phyloP scores from a whole-genome alignment of 2,329 filamentous ascomycete species.

The Colletotrichum theobromicola region DNA sequence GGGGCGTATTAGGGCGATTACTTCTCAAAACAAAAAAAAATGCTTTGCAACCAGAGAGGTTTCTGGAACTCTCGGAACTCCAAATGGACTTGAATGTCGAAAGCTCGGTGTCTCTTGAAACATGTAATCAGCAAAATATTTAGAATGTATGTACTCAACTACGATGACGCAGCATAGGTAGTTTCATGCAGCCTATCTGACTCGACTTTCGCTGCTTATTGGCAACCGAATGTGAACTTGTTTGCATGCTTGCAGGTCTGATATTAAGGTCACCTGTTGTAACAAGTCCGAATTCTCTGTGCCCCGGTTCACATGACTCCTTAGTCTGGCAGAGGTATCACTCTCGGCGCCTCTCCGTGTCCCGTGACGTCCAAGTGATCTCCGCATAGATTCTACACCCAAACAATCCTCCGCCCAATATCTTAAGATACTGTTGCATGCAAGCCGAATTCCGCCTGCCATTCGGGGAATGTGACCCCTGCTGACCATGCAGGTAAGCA shows the following conservation, averaged over 20 bases:
- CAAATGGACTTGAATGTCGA: neutral
- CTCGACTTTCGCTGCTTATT: neutral
- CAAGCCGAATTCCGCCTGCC: neutral
- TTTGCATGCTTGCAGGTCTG: rapidly evolving
- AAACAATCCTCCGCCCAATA: neutral
- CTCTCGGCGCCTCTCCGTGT: neutral
- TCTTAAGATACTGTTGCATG: neutral
- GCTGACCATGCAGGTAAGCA: neutral
- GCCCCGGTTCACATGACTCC: neutral
- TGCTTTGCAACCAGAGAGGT: neutral
- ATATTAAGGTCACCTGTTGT: neutral
- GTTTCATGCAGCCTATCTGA: neutral
- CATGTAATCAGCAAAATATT: neutral
- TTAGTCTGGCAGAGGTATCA: neutral
- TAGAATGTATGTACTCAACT: neutral
- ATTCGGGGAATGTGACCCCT: neutral
- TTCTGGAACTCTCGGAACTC: neutral
- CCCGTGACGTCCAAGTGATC: neutral
- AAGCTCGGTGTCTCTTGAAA: neutral
- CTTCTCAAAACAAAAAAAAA: neutral
- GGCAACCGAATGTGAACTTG: neutral
- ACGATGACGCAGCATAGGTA: neutral
- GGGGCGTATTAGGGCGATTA: neutral
- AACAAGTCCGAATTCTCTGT: neutral
- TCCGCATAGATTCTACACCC: neutral